Evolutionary conservation across 352 stramenopile genomes (phyloP).

Genomic region (Phytophthora constricta): DNA sequence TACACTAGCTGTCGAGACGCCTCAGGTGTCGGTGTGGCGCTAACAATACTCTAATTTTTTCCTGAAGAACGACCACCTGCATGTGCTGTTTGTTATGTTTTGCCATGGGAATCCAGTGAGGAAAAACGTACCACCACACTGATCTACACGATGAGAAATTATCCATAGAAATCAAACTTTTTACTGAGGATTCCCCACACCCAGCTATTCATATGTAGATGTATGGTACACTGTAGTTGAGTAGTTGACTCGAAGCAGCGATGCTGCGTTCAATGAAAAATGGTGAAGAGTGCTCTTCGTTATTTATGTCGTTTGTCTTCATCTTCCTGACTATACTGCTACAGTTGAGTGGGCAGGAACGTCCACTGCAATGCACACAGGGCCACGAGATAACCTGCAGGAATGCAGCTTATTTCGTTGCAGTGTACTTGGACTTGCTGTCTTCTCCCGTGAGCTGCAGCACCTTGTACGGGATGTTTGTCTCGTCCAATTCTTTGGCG

Average conservation of each 20-base stretch:
- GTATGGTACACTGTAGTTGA: too few species aligned
- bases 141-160: conserved; percentile 72
- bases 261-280: too few species aligned
- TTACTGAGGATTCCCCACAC: conserved; percentile 61
- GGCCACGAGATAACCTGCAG: conserved; percentile 10
- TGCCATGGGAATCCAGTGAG: conserved; percentile 47
- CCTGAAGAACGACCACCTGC: conserved; percentile 56
- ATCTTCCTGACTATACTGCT: conserved; percentile 32
- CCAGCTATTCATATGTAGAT: too few species aligned
- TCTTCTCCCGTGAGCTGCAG: conserved; percentile 82
- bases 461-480: conserved; percentile 89
- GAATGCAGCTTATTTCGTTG: conserved; percentile 30
- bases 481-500: conserved; percentile 83
- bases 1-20: neutral
- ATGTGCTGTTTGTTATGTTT: conserved; percentile 18
- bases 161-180: conserved; percentile 77
- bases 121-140: conserved; percentile 81
- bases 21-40: conserved; percentile 31
- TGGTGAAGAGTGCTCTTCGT: neutral
- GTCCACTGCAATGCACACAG: conserved; percentile 19
- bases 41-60: conserved; percentile 89
- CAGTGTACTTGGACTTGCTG: conserved; percentile 43
- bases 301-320: neutral
- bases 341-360: conserved; percentile 19
- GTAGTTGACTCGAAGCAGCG: too few species aligned